A percentile compares a stretch with the other conserved stretches of the same genome.
Evolutionary conservation across 768 basidiomycete species (phyloP).

Genomic region (Mycena vulgaris): DNA sequence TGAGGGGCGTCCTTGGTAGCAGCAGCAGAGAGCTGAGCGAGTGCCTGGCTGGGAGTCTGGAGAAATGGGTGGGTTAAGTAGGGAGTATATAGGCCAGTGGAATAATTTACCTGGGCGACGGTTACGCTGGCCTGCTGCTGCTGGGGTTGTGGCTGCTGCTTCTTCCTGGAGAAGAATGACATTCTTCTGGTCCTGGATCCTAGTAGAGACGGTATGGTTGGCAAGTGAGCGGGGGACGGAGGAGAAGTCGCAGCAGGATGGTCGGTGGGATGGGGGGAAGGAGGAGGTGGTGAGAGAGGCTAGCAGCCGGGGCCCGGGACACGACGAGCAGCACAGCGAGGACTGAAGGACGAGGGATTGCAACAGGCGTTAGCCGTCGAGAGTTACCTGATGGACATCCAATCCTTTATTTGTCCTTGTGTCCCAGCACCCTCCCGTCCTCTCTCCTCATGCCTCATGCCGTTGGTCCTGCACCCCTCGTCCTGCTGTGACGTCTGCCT

Average conservation of each 20-base stretch:
- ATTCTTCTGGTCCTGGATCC: constrained; percentile 78
- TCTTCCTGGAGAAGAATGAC: constrained; percentile 96
- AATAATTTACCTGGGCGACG: constrained; percentile 49
- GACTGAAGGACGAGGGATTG: too few species aligned
- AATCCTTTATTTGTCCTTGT: too few species aligned
- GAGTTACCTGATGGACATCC: too few species aligned
- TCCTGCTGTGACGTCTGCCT: constrained; percentile 86
- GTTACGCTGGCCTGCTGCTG: constrained; percentile 62
- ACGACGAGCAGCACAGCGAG: too few species aligned
- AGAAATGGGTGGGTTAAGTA: background rate
- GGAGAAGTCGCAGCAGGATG: background rate
- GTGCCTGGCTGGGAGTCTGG: constrained; percentile 78
- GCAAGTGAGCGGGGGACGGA: constrained; percentile 5
- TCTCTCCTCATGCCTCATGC: constrained; percentile 47
- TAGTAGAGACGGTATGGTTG: constrained; percentile 79
- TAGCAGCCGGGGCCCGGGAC: too few species aligned
- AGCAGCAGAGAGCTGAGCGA: constrained; percentile 68
- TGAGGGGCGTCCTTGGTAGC: constrained; percentile 40
- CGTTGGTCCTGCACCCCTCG: constrained; percentile 75
- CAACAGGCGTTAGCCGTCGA: too few species aligned
- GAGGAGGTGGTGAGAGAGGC: background rate
- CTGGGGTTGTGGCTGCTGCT: constrained; percentile 70
- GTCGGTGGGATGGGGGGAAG: background rate
- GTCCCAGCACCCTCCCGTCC: background rate
- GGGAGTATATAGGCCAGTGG: background rate